phyloP scores from a whole-genome alignment of 306 rosid genomes.

The Alnus rubra region DNA sequence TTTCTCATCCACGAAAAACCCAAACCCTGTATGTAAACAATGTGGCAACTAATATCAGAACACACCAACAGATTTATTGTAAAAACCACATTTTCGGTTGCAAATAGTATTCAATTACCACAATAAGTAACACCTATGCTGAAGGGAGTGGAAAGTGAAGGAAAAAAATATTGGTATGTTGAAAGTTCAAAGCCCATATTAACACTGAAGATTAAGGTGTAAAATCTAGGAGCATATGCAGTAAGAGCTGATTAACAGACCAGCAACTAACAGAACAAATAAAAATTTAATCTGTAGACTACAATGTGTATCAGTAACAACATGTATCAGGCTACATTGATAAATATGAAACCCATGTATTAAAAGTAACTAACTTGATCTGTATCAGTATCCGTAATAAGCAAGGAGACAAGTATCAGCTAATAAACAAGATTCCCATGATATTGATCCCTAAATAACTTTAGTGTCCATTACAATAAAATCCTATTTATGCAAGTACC shows the following conservation, averaged over 20 bases:
- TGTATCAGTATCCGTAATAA: background rate
- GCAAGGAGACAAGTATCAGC: background rate
- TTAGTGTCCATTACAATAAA: no score
- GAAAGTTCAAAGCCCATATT: background rate
- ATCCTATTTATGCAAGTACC: background rate
- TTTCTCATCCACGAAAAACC: conserved; percentile 71
- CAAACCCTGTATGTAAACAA: conserved; percentile 65
- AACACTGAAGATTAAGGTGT: background rate
- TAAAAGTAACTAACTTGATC: background rate
- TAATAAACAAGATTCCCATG: no score
- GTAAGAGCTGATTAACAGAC: background rate
- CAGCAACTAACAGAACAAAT: background rate
- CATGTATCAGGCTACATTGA: background rate
- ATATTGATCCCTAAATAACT: no score
- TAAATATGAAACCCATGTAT: background rate
- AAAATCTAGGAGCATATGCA: background rate
- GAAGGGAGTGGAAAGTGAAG: background rate
- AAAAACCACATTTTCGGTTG: background rate
- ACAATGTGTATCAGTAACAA: background rate
- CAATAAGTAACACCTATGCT: background rate
- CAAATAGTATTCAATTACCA: background rate
- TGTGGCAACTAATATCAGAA: conserved; percentile 12
- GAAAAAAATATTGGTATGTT: background rate
- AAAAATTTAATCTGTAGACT: background rate
- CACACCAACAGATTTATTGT: background rate